These are phyloP conservation scores for Phytophthora ramorum DNA, from an alignment of 352 stramenopile species.

Conservation along the genomic window DNA sequence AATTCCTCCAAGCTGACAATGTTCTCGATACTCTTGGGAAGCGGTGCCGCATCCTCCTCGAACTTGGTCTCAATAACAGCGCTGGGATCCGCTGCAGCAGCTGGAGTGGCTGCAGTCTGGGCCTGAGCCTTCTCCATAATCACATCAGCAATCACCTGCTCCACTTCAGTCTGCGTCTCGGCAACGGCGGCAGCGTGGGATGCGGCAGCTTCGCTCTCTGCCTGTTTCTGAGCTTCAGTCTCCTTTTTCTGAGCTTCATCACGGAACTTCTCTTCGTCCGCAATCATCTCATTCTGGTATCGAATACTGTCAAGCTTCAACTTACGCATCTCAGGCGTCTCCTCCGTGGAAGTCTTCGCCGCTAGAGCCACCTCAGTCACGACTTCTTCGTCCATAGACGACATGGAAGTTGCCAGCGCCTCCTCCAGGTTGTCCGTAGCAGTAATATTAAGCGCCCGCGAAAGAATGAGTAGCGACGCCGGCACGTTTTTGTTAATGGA, in stretches of 20 bases:
- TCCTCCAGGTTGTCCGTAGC: constrained; percentile 82
- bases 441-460: constrained; percentile 96
- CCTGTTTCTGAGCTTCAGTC: constrained; percentile 76
- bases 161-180: constrained; percentile 41
- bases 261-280: constrained; percentile 92
- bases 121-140: constrained; percentile 40
- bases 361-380: constrained; percentile 88
- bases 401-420: constrained; percentile 89
- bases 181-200: constrained; percentile 33
- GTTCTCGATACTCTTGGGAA: constrained; percentile 70
- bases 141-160: constrained; percentile 42
- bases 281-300: constrained; percentile 97
- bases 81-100: not conserved
- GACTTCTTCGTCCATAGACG: constrained; percentile 88
- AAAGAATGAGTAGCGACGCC: constrained; percentile 99
- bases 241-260: constrained; percentile 86
- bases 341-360: constrained; percentile 72
- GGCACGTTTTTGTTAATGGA: constrained; percentile 98
- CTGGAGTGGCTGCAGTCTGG: constrained; percentile 16
- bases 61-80: constrained; percentile 19
- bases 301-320: constrained; percentile 92
- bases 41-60: constrained; percentile 28
- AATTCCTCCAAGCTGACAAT: constrained; percentile 86
- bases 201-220: constrained; percentile 61
- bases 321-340: constrained; percentile 78